A percentile compares a stretch with the other conserved stretches of the same genome.
These are phyloP conservation scores for Byssochlamys sp. DNA, from an alignment of 2,329 filamentous ascomycete genomes.

Conservation along the genomic window DNA sequence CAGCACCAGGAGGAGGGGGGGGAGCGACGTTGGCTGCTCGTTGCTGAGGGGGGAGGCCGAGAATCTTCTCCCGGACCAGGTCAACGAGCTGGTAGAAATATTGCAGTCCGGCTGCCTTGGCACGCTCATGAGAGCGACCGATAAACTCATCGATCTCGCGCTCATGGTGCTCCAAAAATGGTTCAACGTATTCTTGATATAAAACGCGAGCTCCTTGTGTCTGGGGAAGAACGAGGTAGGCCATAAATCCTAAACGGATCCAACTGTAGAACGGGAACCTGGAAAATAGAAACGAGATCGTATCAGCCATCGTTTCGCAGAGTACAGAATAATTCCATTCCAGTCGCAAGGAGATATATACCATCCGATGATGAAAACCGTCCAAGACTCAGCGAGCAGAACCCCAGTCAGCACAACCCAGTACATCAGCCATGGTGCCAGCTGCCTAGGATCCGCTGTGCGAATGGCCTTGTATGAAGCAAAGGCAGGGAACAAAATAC, in stretches of 20 bases:
- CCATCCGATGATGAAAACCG: slow-evolving; percentile 77
- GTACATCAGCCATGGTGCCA: slow-evolving; percentile 98
- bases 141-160: slow-evolving; percentile 83
- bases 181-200: slow-evolving; percentile 77
- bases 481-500: slow-evolving; percentile 89
- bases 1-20: slow-evolving; percentile 24
- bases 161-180: slow-evolving; percentile 81
- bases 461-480: slow-evolving; percentile 97
- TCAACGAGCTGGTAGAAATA: slow-evolving; percentile 66
- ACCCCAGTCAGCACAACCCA: slow-evolving; percentile 84
- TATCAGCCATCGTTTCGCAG: slow-evolving; percentile 1
- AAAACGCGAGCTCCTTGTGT: slow-evolving; percentile 84
- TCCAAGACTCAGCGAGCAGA: slow-evolving; percentile 75
- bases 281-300: not conserved
- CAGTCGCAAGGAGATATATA: slow-evolving; percentile 23
- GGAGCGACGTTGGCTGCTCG: slow-evolving; percentile 38
- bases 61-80: slow-evolving; percentile 60
- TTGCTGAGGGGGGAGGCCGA: slow-evolving; percentile 61
- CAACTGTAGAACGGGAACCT: slow-evolving; percentile 91
- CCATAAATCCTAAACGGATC: slow-evolving; percentile 73
- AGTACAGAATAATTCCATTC: not conserved
- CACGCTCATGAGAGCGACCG: slow-evolving; percentile 65
- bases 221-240: slow-evolving; percentile 93
- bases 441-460: slow-evolving; percentile 75
- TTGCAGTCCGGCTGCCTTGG: slow-evolving; percentile 64